These are phyloP conservation scores for Umbelopsis sp. DNA, from an alignment of 371 early-diverging fungal genomes.

Conservation along the genomic window DNA sequence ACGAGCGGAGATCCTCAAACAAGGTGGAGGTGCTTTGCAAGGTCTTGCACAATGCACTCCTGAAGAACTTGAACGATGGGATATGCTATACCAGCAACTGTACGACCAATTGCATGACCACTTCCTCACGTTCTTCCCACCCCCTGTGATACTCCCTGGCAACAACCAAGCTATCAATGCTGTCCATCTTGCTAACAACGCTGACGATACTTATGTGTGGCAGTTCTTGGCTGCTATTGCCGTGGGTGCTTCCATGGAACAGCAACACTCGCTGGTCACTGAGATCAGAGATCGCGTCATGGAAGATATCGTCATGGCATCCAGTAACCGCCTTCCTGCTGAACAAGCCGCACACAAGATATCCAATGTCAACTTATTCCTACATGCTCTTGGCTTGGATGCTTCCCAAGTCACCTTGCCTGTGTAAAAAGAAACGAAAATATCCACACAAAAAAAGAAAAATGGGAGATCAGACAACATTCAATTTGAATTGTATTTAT, in stretches of 20 bases:
- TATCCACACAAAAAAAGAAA: background rate
- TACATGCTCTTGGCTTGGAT: conserved; percentile 94
- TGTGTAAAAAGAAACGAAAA: conserved; percentile 28
- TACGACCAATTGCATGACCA: conserved; percentile 77
- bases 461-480: too few species aligned
- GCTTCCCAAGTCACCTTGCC: conserved; percentile 80
- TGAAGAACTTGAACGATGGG: conserved; percentile 73
- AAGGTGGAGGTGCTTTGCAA: conserved; percentile 67
- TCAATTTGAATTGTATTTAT: too few species aligned
- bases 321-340: conserved; percentile 57
- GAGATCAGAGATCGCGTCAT: conserved; percentile 91
- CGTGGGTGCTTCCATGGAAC: conserved; percentile 89
- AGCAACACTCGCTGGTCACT: conserved; percentile 89
- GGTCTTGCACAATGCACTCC: conserved; percentile 60
- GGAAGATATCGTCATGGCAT: conserved; percentile 76
- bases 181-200: conserved; percentile 39
- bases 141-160: conserved; percentile 52
- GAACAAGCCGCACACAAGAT: conserved; percentile 72
- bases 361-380: conserved; percentile 90
- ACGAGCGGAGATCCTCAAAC: conserved; percentile 88
- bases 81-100: conserved; percentile 73
- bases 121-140: conserved; percentile 78
- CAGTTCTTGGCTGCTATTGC: conserved; percentile 97
- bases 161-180: conserved; percentile 52
- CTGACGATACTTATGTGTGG: conserved; percentile 96